These are phyloP conservation scores for Mariannaea elegans DNA, from an alignment of 2,329 filamentous ascomycete species.

Conservation along the genomic window DNA sequence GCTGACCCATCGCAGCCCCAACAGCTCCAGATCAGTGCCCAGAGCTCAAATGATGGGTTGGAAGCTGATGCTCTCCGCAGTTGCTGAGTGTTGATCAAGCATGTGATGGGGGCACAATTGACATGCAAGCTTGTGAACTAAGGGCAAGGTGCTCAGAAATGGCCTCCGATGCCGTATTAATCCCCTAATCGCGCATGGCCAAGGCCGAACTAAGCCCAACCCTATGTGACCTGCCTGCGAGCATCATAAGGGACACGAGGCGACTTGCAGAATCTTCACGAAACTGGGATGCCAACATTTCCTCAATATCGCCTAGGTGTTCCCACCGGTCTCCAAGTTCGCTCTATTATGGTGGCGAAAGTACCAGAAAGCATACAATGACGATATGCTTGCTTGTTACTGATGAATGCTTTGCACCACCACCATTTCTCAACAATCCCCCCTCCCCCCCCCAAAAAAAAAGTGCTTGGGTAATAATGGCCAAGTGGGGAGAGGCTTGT, in stretches of 20 bases:
- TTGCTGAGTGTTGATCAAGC: conserved; percentile 16
- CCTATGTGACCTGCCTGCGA: neutral
- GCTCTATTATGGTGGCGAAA: neutral
- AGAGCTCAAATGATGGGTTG: neutral
- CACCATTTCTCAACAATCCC: neutral
- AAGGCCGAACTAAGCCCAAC: conserved; percentile 7
- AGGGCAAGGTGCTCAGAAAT: conserved; percentile 4
- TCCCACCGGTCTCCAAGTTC: neutral
- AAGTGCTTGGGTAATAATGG: neutral
- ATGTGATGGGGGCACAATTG: conserved; percentile 20
- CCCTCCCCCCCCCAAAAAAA: no score
- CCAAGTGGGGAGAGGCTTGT: neutral
- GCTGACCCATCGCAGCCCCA: conserved; percentile 4
- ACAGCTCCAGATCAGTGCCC: neutral
- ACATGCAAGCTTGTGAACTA: conserved; percentile 5
- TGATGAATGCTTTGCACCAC: neutral
- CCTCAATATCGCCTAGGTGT: neutral
- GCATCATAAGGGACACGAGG: conserved; percentile 13
- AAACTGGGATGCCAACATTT: conserved; percentile 4
- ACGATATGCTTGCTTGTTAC: conserved; percentile 1
- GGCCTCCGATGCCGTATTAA: conserved; percentile 18
- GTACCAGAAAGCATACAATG: conserved; percentile 7
- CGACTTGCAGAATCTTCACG: conserved; percentile 10
- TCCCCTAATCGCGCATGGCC: conserved; percentile 22
- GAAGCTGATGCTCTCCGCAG: neutral